Percentiles rank a stretch among this genome's conserved stretches.
Evolutionary conservation across 148 eudicot species (phyloP).

Genomic region (Cornus suecica): DNA sequence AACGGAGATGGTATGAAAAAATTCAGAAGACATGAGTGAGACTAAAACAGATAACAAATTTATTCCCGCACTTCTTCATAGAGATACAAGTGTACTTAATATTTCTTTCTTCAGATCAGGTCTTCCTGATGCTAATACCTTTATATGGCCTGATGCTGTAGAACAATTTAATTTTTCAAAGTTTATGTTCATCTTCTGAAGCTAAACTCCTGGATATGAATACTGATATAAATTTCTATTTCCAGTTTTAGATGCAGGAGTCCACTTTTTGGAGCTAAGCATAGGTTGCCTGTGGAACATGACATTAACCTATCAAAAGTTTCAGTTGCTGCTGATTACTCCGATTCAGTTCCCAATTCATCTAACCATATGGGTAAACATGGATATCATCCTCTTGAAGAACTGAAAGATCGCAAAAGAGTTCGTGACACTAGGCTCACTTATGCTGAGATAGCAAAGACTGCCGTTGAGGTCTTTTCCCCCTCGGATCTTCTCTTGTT

Average conservation of each 20-base stretch:
- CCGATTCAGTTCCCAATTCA: conserved; percentile 54
- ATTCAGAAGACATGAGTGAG: background rate
- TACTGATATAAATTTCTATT: background rate
- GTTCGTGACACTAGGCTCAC: conserved; percentile 33
- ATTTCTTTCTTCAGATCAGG: background rate
- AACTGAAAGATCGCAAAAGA: conserved; percentile 31
- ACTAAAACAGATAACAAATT: no score
- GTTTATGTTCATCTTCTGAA: background rate
- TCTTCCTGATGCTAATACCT: background rate
- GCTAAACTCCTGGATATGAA: background rate
- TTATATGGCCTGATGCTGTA: background rate
- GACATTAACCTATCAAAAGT: conserved; percentile 29
- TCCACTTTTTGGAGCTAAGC: conserved; percentile 26
- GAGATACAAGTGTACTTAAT: background rate
- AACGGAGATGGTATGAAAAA: background rate
- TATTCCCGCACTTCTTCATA: no score
- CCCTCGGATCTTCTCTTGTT: background rate
- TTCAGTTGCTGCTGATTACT: conserved; percentile 50
- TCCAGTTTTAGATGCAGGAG: conserved; percentile 27
- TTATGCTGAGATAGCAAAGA: conserved; percentile 49
- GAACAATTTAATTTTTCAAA: background rate
- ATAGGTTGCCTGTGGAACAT: conserved; percentile 30
- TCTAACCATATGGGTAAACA: conserved; percentile 24
- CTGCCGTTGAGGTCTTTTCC: conserved; percentile 44
- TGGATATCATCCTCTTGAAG: conserved; percentile 62